Evolutionary conservation across 2,329 filamentous ascomycete species (phyloP).

Genomic region (Fusarium citri): DNA sequence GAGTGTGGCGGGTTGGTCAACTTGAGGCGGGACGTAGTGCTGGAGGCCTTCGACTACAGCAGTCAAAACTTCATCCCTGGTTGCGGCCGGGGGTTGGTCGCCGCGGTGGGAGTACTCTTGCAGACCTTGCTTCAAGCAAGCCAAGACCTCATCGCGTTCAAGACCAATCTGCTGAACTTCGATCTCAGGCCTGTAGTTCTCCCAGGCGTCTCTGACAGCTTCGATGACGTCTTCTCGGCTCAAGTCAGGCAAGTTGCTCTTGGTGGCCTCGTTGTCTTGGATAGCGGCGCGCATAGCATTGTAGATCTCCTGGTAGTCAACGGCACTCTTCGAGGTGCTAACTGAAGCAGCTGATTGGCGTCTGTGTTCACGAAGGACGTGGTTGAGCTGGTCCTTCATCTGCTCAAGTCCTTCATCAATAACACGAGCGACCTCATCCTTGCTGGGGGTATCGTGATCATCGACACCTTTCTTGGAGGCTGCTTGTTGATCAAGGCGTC

Average conservation of each 20-base stretch:
- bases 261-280: conserved; percentile 67
- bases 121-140: conserved; percentile 87
- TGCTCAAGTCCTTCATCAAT: conserved; percentile 84
- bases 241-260: conserved; percentile 57
- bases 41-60: conserved; percentile 89
- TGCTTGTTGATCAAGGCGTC: conserved; percentile 79
- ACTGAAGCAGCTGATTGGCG: conserved; percentile 74
- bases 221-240: conserved; percentile 86
- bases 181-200: conserved; percentile 93
- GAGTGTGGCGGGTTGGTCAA: conserved; percentile 75
- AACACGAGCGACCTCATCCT: conserved; percentile 78
- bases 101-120: conserved; percentile 74
- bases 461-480: conserved; percentile 61
- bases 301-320: conserved; percentile 88
- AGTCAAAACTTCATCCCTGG: conserved; percentile 84
- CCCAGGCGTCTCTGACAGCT: conserved; percentile 90
- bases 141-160: conserved; percentile 89
- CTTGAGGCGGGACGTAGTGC: conserved; percentile 79
- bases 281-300: conserved; percentile 83
- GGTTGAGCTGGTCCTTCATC: conserved; percentile 85
- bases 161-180: conserved; percentile 90
- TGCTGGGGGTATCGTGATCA: conserved; percentile 64
- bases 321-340: conserved; percentile 67
- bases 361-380: conserved; percentile 80
- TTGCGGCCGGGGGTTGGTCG: conserved; percentile 70